Percentiles rank a stretch among this genome's conserved stretches.
These are phyloP conservation scores for Trametes polyzona DNA, from an alignment of 1,284 basidiomycete genomes.

Conservation along the genomic window DNA sequence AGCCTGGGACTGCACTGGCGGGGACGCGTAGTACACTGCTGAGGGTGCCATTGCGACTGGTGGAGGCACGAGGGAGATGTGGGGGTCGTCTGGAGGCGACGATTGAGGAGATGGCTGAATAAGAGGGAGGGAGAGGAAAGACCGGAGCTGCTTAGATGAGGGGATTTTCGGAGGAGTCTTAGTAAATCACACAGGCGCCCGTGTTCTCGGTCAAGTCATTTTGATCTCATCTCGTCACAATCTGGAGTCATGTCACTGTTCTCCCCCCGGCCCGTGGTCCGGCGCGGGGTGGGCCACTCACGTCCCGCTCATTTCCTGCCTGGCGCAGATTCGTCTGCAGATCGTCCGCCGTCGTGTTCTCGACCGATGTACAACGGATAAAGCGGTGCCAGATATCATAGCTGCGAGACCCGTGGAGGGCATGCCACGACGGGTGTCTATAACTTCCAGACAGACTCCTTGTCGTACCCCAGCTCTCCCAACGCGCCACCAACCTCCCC, in stretches of 20 bases:
- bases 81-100: constrained; percentile 11
- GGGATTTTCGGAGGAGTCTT: constrained; percentile 19
- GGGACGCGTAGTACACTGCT: constrained; percentile 48
- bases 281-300: constrained; percentile 14
- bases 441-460: constrained; percentile 73
- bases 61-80: not conserved
- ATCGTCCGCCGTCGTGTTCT: not conserved
- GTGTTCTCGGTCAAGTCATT: constrained; percentile 17
- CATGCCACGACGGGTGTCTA: not conserved
- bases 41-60: constrained; percentile 59
- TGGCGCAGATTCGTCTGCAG: not conserved
- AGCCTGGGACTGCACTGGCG: constrained; percentile 25
- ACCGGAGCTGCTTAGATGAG: constrained; percentile 20
- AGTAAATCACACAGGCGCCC: constrained; percentile 19
- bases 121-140: constrained; percentile 15
- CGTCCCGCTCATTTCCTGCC: constrained; percentile 13
- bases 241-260: constrained; percentile 19
- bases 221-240: constrained; percentile 25
- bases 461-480: constrained; percentile 62
- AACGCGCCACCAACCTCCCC: constrained; percentile 72
- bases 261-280: constrained; percentile 6
- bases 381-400: not conserved
- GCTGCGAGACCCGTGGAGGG: not conserved
- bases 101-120: constrained; percentile 18
- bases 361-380: not conserved